Evolutionary conservation across 371 early-diverging fungal species (phyloP).

Genomic region (Umbelopsis sp.): DNA sequence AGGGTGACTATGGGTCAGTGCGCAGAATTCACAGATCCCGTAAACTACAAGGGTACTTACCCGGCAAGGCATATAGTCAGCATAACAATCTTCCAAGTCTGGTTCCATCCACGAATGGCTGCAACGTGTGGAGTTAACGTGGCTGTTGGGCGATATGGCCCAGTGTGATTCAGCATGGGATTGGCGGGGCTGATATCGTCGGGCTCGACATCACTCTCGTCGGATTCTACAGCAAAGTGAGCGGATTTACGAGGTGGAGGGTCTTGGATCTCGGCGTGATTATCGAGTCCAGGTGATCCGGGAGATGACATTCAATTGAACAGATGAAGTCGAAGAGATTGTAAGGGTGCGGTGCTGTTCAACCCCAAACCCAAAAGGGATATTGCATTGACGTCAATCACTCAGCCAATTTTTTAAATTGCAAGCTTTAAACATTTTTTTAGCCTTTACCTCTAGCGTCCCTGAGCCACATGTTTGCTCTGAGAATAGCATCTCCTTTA

Average conservation of each 20-base stretch:
- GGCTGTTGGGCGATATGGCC: background rate
- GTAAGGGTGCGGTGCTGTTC: background rate
- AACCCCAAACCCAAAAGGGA: background rate
- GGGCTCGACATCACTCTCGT: slow-evolving; percentile 13
- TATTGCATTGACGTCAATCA: slow-evolving; percentile 5
- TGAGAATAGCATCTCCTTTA: too few species aligned
- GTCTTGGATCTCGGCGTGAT: slow-evolving; percentile 9
- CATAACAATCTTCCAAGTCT: slow-evolving; percentile 39
- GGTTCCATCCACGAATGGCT: slow-evolving; percentile 41
- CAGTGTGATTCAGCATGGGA: background rate
- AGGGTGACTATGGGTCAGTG: background rate
- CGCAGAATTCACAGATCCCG: slow-evolving; percentile 21
- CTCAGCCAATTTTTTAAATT: too few species aligned
- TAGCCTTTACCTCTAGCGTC: too few species aligned
- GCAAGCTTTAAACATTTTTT: too few species aligned
- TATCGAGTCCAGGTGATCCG: slow-evolving; percentile 6
- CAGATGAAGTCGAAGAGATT: background rate
- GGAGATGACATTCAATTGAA: slow-evolving; percentile 8
- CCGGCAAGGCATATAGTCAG: slow-evolving; percentile 49
- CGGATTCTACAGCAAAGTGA: slow-evolving; percentile 11
- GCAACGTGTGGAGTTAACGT: slow-evolving; percentile 10
- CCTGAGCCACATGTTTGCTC: too few species aligned
- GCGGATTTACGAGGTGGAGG: slow-evolving; percentile 8
- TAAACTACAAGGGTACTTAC: slow-evolving; percentile 25
- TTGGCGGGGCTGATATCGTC: slow-evolving; percentile 11